phyloP scores from a whole-genome alignment of 768 basidiomycete species.

The Tylopilus felleus region DNA sequence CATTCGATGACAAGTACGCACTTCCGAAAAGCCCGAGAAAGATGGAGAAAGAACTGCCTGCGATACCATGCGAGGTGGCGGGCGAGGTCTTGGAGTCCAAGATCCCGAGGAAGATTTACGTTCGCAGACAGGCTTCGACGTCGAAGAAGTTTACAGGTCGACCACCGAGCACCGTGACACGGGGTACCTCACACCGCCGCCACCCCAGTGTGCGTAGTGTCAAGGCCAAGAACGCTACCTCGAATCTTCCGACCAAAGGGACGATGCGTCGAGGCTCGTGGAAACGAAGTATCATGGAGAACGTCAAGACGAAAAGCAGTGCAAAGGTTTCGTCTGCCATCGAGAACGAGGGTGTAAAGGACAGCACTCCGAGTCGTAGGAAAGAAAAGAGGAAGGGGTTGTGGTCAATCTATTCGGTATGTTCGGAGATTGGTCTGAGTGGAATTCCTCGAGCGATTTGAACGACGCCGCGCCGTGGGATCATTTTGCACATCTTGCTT shows the following conservation, averaged over 20 bases:
- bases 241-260: slow-evolving; percentile 14
- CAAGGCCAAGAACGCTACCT: slow-evolving; percentile 7
- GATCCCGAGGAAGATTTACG: slow-evolving; percentile 21
- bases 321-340: slow-evolving; percentile 7
- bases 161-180: not conserved
- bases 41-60: slow-evolving; percentile 15
- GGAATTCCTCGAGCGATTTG: slow-evolving; percentile 5
- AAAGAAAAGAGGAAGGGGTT: slow-evolving; percentile 26
- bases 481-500: too few species aligned
- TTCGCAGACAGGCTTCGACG: slow-evolving; percentile 15
- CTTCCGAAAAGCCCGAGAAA: slow-evolving; percentile 4
- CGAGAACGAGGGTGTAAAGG: slow-evolving; percentile 14
- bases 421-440: slow-evolving; percentile 22
- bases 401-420: slow-evolving; percentile 30
- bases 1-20: slow-evolving; percentile 26
- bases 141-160: slow-evolving; percentile 8
- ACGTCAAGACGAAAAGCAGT: slow-evolving; percentile 10
- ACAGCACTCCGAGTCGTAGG: not conserved
- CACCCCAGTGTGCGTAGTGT: slow-evolving; percentile 14
- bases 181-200: slow-evolving; percentile 12
- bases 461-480: not conserved
- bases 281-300: slow-evolving; percentile 24
- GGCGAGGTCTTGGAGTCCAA: slow-evolving; percentile 9
- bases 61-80: slow-evolving; percentile 3
- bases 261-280: slow-evolving; percentile 25